Percentiles rank a stretch among this genome's conserved stretches.
Evolutionary conservation across 495 filamentous ascomycete species (phyloP).

Genomic region (Diplogelasinospora grovesii): DNA sequence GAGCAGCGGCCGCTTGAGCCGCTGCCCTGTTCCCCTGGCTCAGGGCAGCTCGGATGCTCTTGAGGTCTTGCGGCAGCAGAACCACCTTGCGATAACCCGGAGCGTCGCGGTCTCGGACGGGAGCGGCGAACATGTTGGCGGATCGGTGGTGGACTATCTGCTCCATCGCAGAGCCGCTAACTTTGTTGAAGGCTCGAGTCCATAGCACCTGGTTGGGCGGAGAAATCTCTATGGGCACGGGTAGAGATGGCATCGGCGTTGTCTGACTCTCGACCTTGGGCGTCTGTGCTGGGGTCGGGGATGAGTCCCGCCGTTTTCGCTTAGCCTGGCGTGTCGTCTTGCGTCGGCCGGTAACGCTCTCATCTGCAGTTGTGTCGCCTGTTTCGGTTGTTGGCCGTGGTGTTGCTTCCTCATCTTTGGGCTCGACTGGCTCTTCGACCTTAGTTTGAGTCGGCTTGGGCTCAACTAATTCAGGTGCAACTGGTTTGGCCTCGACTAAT

Average conservation of each 20-base stretch:
- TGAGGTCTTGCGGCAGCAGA: conserved; percentile 80
- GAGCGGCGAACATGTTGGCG: conserved; percentile 78
- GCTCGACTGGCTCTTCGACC: conserved; percentile 24
- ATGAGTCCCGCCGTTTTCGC: conserved; percentile 41
- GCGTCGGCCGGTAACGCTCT: conserved; percentile 26
- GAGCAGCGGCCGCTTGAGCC: conserved; percentile 49
- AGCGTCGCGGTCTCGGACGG: conserved; percentile 76
- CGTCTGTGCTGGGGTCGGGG: conserved; percentile 19
- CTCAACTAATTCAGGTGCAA: no score
- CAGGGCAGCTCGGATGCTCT: conserved; percentile 74
- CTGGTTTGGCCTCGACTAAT: no score
- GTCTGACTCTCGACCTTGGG: conserved; percentile 8
- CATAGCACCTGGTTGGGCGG: conserved; percentile 56
- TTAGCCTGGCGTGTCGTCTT: conserved; percentile 25
- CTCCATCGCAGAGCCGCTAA: conserved; percentile 71
- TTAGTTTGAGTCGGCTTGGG: conserved; percentile 5
- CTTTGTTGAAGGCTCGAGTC: conserved; percentile 71
- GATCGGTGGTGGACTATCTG: conserved; percentile 80
- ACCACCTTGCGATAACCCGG: conserved; percentile 86
- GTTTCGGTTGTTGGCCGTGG: conserved; percentile 47
- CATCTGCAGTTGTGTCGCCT: conserved; percentile 45
- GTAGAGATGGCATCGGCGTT: not conserved
- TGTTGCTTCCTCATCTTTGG: conserved; percentile 65
- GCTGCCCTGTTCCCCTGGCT: conserved; percentile 70
- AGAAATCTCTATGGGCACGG: conserved; percentile 5